Conservation (phyloP, 106 monocot genomes). For the Phalaenopsis aphrodite region DNA sequence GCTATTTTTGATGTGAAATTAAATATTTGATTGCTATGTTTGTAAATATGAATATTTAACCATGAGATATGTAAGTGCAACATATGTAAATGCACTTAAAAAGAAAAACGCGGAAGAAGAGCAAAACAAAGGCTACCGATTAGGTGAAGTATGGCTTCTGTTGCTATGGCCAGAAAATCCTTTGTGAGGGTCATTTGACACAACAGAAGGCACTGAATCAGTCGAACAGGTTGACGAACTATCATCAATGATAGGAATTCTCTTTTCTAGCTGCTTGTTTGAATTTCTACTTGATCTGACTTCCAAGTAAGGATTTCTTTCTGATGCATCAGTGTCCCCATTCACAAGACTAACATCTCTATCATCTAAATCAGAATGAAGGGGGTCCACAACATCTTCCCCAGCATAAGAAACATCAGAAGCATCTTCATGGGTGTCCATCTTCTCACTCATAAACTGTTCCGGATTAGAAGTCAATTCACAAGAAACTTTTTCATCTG, state of each 20-base stretch:
- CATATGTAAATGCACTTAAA: neutral
- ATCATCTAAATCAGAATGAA: constrained; percentile 55
- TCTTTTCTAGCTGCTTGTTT: constrained; percentile 16
- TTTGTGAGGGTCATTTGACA: constrained; percentile 37
- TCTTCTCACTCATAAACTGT: constrained; percentile 20
- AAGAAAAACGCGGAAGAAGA: neutral
- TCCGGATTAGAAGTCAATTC: constrained; percentile 24
- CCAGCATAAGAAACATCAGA: constrained; percentile 58
- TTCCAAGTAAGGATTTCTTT: constrained; percentile 29
- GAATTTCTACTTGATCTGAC: neutral
- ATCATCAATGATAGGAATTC: constrained; percentile 48
- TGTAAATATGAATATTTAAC: too few species aligned
- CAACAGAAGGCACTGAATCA: constrained; percentile 67
- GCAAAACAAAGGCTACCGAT: constrained; percentile 29
- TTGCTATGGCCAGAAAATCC: constrained; percentile 24
- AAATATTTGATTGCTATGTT: too few species aligned
- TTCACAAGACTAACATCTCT: constrained; percentile 30
- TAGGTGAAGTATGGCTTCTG: constrained; percentile 24
- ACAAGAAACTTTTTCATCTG: constrained; percentile 26
- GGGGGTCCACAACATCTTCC: constrained; percentile 43
- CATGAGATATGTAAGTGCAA: too few species aligned
- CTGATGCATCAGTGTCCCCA: constrained; percentile 66
- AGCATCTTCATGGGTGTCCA: constrained; percentile 30
- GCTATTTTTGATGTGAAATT: too few species aligned
- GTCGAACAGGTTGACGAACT: constrained; percentile 89